phyloP scores from a whole-genome alignment of 768 basidiomycete genomes.

The Boletus tomentosulus region DNA sequence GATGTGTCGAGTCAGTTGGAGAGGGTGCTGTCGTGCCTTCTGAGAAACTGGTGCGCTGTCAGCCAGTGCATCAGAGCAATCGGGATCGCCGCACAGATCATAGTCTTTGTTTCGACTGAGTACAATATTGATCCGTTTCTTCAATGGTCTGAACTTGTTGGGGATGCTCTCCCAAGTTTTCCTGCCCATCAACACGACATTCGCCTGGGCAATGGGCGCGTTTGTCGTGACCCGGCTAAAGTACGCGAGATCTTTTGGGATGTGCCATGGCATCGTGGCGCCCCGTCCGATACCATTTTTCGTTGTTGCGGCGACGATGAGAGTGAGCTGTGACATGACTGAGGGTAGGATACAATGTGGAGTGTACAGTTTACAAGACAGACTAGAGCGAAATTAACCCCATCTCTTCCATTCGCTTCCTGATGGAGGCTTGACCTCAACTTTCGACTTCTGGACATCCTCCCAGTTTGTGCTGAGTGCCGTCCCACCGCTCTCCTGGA shows the following conservation, averaged over 20 bases:
- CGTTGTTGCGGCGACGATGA: conserved; percentile 91
- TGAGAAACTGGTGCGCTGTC: conserved; percentile 14
- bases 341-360: neutral
- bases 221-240: conserved; percentile 77
- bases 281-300: conserved; percentile 83
- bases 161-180: conserved; percentile 99
- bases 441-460: conserved; percentile 66
- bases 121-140: conserved; percentile 72
- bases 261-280: conserved; percentile 79
- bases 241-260: conserved; percentile 87
- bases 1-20: conserved; percentile 27
- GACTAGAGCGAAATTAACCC: conserved; percentile 33
- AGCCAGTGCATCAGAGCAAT: neutral
- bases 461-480: conserved; percentile 95
- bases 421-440: conserved; percentile 77
- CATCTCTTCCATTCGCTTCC: conserved; percentile 86
- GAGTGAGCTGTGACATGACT: conserved; percentile 66
- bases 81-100: conserved; percentile 48
- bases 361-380: neutral
- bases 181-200: conserved; percentile 91
- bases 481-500: conserved; percentile 91
- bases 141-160: conserved; percentile 72
- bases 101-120: conserved; percentile 59
- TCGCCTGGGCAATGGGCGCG: conserved; percentile 51
- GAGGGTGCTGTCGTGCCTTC: conserved; percentile 1